These are phyloP conservation scores for Fusarium chlamydosporum DNA, from an alignment of 2,329 filamentous ascomycete genomes.

Conservation along the genomic window DNA sequence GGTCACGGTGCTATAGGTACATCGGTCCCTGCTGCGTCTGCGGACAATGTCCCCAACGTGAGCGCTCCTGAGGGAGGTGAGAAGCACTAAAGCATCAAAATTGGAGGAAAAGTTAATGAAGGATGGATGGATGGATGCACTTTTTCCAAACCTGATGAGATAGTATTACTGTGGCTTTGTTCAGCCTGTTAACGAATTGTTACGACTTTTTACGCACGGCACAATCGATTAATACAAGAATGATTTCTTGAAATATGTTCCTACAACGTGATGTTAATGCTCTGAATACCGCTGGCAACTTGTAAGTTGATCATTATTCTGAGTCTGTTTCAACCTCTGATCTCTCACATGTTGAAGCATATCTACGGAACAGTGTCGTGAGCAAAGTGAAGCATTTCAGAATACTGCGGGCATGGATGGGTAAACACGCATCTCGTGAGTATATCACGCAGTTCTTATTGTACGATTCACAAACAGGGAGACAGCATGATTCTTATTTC, in stretches of 20 bases:
- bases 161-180: conserved; percentile 20
- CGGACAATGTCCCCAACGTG: conserved; percentile 41
- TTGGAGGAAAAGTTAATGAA: conserved; percentile 15
- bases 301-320: no score
- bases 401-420: no score
- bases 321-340: background rate
- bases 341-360: no score
- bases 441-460: background rate
- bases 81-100: conserved; percentile 35
- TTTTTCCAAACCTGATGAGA: conserved; percentile 18
- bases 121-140: background rate
- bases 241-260: background rate
- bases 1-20: conserved; percentile 35
- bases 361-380: background rate
- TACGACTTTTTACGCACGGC: conserved; percentile 43
- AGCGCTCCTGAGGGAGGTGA: conserved; percentile 47
- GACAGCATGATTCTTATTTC: background rate
- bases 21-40: conserved; percentile 42
- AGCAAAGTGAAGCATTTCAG: background rate
- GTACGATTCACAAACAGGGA: no score
- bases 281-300: no score
- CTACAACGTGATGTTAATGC: background rate
- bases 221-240: conserved; percentile 39
- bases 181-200: conserved; percentile 43
- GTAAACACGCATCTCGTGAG: no score